Evolutionary conservation across 2,329 filamentous ascomycete species (phyloP).

Genomic region (Talaromyces funiculosus): DNA sequence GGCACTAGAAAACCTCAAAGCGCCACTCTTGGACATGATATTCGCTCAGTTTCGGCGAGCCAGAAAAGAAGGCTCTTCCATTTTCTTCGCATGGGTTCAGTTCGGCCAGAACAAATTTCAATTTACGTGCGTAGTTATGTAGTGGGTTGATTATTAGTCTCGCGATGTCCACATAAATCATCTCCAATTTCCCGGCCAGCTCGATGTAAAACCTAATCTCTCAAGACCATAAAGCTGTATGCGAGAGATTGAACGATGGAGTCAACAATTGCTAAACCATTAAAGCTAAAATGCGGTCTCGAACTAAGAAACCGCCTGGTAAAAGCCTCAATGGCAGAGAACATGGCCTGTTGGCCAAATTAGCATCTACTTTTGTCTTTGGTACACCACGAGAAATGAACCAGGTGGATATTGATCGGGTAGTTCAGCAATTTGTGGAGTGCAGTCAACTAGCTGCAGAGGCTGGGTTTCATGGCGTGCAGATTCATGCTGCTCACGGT

Average conservation of each 20-base stretch:
- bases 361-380: constrained; percentile 25
- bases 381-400: constrained; percentile 56
- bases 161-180: too few species aligned
- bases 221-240: not conserved
- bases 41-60: not conserved
- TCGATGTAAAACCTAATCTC: not conserved
- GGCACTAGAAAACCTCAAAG: not conserved
- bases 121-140: too few species aligned
- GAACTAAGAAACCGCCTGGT: constrained; percentile 6
- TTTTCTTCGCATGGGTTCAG: not conserved
- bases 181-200: not conserved
- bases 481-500: constrained; percentile 51
- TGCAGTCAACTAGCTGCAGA: constrained; percentile 48
- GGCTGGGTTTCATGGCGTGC: constrained; percentile 49
- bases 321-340: constrained; percentile 12
- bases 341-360: constrained; percentile 28
- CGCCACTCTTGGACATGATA: not conserved
- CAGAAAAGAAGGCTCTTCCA: not conserved
- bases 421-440: constrained; percentile 49
- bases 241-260: not conserved
- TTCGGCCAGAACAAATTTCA: not conserved
- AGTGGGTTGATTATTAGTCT: too few species aligned
- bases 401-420: constrained; percentile 47
- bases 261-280: constrained; percentile 2
- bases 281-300: constrained; percentile 11